Conservation (phyloP, 2,329 filamentous ascomycete genomes). For the Fusarium verticillioides region DNA sequence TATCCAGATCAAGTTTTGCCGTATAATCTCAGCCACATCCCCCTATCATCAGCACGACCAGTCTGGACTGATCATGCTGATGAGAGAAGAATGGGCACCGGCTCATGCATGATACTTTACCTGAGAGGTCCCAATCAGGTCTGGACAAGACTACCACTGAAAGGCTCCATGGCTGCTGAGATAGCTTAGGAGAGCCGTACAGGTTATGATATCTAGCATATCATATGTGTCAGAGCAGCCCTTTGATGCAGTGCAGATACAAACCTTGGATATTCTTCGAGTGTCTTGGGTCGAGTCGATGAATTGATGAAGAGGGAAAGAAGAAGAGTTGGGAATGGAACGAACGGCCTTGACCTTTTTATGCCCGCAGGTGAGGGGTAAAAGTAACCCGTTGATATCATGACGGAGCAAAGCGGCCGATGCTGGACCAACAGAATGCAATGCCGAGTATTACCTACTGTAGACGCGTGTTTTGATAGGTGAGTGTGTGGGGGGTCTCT, state of each 20-base stretch:
- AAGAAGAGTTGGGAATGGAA: background rate
- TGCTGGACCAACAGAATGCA: conserved; percentile 32
- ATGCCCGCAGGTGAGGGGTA: conserved; percentile 45
- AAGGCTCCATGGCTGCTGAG: conserved; percentile 49
- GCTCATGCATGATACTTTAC: conserved; percentile 69
- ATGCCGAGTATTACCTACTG: conserved; percentile 22
- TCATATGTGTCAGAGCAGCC: conserved; percentile 36
- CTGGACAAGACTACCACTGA: conserved; percentile 53
- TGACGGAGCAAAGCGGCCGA: conserved; percentile 26
- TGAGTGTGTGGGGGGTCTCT: conserved; percentile 17
- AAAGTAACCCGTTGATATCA: conserved; percentile 29
- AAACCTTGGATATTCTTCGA: conserved; percentile 34
- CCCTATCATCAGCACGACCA: conserved; percentile 11
- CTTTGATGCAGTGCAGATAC: background rate
- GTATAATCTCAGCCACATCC: conserved; percentile 81
- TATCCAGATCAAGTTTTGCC: conserved; percentile 98
- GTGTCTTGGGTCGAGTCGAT: background rate
- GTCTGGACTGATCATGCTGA: background rate
- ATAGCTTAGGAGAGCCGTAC: conserved; percentile 40
- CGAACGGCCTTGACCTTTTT: conserved; percentile 22
- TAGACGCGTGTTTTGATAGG: conserved; percentile 18
- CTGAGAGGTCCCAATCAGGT: conserved; percentile 52
- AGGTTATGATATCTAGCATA: conserved; percentile 37
- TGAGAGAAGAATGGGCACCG: conserved; percentile 61
- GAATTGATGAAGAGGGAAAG: conserved; percentile 7